Conservation (phyloP, 75 land plant species). For the Picea glauca region DNA sequence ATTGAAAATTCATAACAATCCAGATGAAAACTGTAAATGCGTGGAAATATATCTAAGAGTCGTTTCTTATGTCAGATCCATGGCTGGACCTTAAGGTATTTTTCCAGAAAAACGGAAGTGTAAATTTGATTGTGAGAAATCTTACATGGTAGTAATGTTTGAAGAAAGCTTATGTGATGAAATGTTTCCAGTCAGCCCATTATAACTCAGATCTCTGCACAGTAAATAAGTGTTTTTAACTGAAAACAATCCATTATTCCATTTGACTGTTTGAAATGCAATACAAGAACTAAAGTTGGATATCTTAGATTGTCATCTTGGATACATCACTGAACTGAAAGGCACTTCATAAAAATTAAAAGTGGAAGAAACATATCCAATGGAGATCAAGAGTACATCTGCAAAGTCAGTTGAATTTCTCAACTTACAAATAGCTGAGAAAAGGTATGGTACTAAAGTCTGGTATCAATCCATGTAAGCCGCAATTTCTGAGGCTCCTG, state of each 20-base stretch:
- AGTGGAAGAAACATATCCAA: too few species aligned
- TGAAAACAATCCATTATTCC: background rate
- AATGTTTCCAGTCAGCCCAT: conserved; percentile 50
- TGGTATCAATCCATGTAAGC: conserved; percentile 50
- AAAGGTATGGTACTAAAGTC: conserved; percentile 38
- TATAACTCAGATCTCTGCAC: conserved; percentile 57
- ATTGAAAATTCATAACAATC: background rate
- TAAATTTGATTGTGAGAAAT: background rate
- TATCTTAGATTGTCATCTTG: too few species aligned
- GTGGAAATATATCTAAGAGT: too few species aligned
- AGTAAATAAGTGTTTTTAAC: background rate
- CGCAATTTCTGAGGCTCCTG: conserved; percentile 86
- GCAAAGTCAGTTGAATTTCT: too few species aligned
- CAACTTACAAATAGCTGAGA: conserved; percentile 54
- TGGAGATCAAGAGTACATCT: too few species aligned
- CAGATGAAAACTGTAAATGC: too few species aligned
- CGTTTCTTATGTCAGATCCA: too few species aligned
- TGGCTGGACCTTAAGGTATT: too few species aligned
- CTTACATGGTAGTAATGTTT: conserved; percentile 58
- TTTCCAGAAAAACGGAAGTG: too few species aligned
- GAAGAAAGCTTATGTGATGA: conserved; percentile 32
- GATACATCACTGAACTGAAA: too few species aligned
- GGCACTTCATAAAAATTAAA: too few species aligned
- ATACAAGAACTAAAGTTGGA: background rate
- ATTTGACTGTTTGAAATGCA: background rate